Conservation (phyloP, 345 rosid species). For the Punica granatum region DNA sequence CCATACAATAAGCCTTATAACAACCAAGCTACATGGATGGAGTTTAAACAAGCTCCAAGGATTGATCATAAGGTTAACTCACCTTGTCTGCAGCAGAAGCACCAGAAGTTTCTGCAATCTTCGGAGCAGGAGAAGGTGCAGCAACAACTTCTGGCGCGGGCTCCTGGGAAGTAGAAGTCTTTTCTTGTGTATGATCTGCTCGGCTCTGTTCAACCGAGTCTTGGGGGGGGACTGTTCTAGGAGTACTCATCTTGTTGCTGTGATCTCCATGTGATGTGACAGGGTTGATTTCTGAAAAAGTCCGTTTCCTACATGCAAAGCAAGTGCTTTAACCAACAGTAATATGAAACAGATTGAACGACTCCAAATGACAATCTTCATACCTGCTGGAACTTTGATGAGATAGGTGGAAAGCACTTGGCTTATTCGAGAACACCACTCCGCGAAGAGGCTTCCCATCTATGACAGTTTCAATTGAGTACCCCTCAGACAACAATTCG, state of each 20-base stretch:
- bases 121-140: conserved; percentile 20
- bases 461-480: conserved; percentile 72
- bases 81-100: conserved; percentile 29
- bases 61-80: not conserved
- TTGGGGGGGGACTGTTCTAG: conserved; percentile 14
- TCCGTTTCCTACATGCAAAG: conserved; percentile 43
- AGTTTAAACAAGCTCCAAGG: too few relatives aligned
- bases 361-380: not conserved
- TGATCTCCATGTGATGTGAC: conserved; percentile 39
- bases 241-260: conserved; percentile 27
- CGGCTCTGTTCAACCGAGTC: conserved; percentile 23
- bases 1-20: not conserved
- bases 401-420: conserved; percentile 22
- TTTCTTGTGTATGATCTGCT: conserved; percentile 20
- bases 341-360: not conserved
- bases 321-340: conserved; percentile 2
- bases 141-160: conserved; percentile 17
- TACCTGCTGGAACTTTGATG: conserved; percentile 39
- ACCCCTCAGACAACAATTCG: conserved; percentile 64
- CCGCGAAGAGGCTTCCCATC: conserved; percentile 88
- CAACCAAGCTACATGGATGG: too few relatives aligned
- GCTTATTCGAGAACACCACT: conserved; percentile 68
- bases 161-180: conserved; percentile 25
- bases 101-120: conserved; percentile 20
- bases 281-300: conserved; percentile 24